A percentile compares a stretch with the other conserved stretches of the same genome.
Evolutionary conservation across 345 rosid species (phyloP).

Genomic region (Boechera divaricarpa): DNA sequence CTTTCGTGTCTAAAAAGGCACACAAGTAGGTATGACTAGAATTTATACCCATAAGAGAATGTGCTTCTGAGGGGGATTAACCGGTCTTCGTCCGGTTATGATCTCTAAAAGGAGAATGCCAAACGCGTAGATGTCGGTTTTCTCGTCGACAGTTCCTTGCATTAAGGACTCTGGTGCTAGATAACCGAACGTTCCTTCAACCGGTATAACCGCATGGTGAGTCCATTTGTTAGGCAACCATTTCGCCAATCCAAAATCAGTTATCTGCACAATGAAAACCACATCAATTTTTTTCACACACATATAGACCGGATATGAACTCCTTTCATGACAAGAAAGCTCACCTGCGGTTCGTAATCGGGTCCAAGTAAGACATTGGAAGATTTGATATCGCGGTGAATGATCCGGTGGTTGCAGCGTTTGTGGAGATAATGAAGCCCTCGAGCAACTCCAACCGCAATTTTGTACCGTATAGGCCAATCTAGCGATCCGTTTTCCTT

Average conservation of each 20-base stretch:
- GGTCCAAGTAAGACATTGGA: constrained; percentile 93
- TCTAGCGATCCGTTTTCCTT: constrained; percentile 44
- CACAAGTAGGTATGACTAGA: not conserved
- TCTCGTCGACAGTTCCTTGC: constrained; percentile 95
- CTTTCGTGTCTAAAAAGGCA: constrained; percentile 3
- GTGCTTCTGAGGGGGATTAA: constrained; percentile 74
- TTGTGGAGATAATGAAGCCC: constrained; percentile 93
- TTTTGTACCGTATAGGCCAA: constrained; percentile 79
- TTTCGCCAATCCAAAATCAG: constrained; percentile 97
- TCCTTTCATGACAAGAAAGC: constrained; percentile 34
- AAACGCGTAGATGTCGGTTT: constrained; percentile 88
- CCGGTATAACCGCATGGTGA: constrained; percentile 85
- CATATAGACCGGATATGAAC: not conserved
- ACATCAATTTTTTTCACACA: not conserved
- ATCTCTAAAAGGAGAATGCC: constrained; percentile 91
- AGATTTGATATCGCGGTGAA: constrained; percentile 94
- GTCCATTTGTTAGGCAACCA: constrained; percentile 97
- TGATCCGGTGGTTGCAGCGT: constrained; percentile 83
- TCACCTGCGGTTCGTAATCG: constrained; percentile 87
- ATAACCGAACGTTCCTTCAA: constrained; percentile 98
- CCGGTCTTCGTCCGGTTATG: constrained; percentile 76
- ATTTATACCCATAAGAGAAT: constrained; percentile 81
- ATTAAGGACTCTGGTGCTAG: constrained; percentile 94
- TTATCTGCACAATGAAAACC: constrained; percentile 51
- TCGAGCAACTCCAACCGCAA: constrained; percentile 75